Conservation (phyloP, 1,284 basidiomycete genomes). For the Anthracocystis panici-leucophaei region DNA sequence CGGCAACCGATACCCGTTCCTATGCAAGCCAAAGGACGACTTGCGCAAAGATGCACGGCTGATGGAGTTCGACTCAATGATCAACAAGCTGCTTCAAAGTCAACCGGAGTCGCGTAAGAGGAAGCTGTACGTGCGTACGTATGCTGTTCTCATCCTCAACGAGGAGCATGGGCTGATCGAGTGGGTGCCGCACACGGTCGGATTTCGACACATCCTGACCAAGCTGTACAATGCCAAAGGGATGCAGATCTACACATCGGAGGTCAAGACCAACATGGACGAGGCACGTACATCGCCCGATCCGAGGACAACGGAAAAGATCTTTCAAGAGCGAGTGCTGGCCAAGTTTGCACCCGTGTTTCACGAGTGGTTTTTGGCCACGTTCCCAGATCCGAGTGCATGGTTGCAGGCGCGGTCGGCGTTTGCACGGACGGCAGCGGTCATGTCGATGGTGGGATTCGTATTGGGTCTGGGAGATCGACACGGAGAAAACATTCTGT, state of each 20-base stretch:
- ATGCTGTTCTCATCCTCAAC: conserved; percentile 94
- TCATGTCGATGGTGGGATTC: conserved; percentile 99
- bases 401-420: conserved; percentile 90
- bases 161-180: conserved; percentile 98
- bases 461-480: conserved; percentile 97
- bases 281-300: conserved; percentile 74
- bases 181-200: conserved; percentile 96
- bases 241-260: conserved; percentile 69
- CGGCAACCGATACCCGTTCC: conserved; percentile 87
- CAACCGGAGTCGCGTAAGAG: conserved; percentile 83
- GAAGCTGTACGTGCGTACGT: conserved; percentile 74
- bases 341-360: conserved; percentile 80
- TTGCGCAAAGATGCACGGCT: conserved; percentile 95
- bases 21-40: conserved; percentile 98
- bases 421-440: conserved; percentile 90
- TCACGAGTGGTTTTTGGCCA: conserved; percentile 96
- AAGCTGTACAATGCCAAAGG: conserved; percentile 76
- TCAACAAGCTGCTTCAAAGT: conserved; percentile 95
- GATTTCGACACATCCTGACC: conserved; percentile 82
- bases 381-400: conserved; percentile 93
- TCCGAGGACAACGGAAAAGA: conserved; percentile 73
- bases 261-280: conserved; percentile 75
- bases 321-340: conserved; percentile 78
- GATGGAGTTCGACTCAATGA: conserved; percentile 98
- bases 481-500: conserved; percentile 95